Evolutionary conservation across 1,284 basidiomycete species (phyloP).

Genomic region (Porogramme epimiltina): DNA sequence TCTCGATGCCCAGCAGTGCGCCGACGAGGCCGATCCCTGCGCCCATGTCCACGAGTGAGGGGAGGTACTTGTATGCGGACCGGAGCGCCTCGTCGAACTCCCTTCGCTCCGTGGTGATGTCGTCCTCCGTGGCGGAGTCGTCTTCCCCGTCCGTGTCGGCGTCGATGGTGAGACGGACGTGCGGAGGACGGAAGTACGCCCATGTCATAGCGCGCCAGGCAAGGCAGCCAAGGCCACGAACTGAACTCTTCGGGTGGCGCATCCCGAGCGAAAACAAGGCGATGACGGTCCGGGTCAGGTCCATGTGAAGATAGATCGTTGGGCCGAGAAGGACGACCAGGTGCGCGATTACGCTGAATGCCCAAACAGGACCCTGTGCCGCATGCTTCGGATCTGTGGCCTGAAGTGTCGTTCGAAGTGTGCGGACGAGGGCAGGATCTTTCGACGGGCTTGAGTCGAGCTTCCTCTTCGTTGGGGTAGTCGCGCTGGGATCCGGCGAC

Average conservation of each 20-base stretch:
- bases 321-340: constrained; percentile 65
- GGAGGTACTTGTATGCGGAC: constrained; percentile 47
- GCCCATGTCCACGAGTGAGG: constrained; percentile 58
- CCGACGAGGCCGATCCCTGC: constrained; percentile 59
- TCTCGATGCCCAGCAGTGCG: constrained; percentile 44
- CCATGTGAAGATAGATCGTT: constrained; percentile 45
- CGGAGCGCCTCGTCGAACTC: constrained; percentile 35
- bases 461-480: constrained; percentile 23
- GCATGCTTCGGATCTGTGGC: constrained; percentile 54
- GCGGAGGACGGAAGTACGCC: constrained; percentile 60
- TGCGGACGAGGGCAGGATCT: constrained; percentile 60
- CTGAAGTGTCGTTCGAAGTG: constrained; percentile 61
- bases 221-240: constrained; percentile 59
- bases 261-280: constrained; percentile 54
- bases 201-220: constrained; percentile 66
- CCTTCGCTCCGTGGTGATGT: constrained; percentile 31
- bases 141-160: constrained; percentile 33
- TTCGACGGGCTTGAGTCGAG: constrained; percentile 28
- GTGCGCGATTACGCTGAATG: constrained; percentile 60
- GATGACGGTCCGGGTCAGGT: constrained; percentile 48
- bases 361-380: constrained; percentile 77
- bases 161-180: constrained; percentile 16
- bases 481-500: constrained; percentile 26
- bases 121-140: constrained; percentile 27
- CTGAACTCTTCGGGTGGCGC: constrained; percentile 59